Base-by-base conservation (phyloP, 768 basidiomycete genomes). In the Mycena rosella region DNA sequence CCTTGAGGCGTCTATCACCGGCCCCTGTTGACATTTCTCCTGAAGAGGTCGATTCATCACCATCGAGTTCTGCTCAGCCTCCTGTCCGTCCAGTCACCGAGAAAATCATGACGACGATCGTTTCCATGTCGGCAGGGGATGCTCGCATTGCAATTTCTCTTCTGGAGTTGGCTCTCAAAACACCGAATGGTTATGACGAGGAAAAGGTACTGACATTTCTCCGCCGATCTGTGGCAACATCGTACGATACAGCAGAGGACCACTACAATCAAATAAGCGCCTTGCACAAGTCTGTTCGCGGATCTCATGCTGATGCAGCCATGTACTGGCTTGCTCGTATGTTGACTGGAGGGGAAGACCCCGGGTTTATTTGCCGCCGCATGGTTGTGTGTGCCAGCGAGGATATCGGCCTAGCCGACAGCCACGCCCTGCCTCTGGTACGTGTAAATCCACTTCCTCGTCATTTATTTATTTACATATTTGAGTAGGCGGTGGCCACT, bases 291-390 rank as follows among this genome's bases (percentile, higher is more conserved):
- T 88, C 88, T 64, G 86, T 96, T 36, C 86, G 95, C 36, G 95
- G 93, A 10, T 88, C 89, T 61, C 88, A 95, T 68, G 88, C 88
- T 8, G 84, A 84, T 72, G 95, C 93, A 0, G 94, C 94, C 8
- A 80, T 95, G 82, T 96, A 96, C 76, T 96, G 94, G 93, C 83
- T 96, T 24, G 93, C 94, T 13, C 86, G 92, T 55, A 95, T 95
- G 94, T 81, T 95, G 36, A 85, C 82, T 38, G 90, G 87, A 29
- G 94, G 93, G 22, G 94, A 95, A 76, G 94, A 96, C 77, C 92
- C 94, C 5, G 72, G 94, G 52, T 96, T 87, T 72, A 85, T 95
- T 64, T 90, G 89, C 8, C 83, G 93, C 38, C 83, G 93, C 60
- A 86, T 94, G 82, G 83, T 92, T 5, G 91, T 94, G 9, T 89